These are phyloP conservation scores for Pichia paraexigua DNA, from an alignment of 805 yeast genomes.

Conservation along the genomic window DNA sequence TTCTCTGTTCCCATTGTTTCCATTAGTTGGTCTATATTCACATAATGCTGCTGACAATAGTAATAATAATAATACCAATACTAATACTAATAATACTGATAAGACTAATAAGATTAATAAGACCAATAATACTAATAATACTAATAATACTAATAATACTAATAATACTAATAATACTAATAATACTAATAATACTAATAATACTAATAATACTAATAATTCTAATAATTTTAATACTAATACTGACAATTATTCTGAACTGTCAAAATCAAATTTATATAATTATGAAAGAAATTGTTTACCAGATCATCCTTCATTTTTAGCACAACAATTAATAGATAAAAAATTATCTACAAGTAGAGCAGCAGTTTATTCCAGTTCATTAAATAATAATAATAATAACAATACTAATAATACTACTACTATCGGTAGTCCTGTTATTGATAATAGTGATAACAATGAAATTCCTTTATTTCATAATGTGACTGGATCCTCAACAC, in stretches of 20 bases:
- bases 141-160: background rate
- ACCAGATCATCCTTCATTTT: too few species aligned
- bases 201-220: too few species aligned
- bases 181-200: background rate
- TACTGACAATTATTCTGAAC: too few species aligned
- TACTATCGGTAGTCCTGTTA: too few species aligned
- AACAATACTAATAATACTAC: background rate
- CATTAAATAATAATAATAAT: too few species aligned
- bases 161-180: background rate
- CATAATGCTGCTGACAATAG: slow-evolving; percentile 10
- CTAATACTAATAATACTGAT: background rate
- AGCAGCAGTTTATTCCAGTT: too few species aligned
- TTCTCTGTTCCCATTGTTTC: slow-evolving; percentile 26
- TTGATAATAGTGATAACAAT: background rate
- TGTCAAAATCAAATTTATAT: too few species aligned
- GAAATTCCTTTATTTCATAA: slow-evolving; percentile 11
- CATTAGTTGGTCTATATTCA: slow-evolving; percentile 26
- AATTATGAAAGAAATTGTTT: too few species aligned
- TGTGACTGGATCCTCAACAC: slow-evolving; percentile 25
- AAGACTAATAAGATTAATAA: background rate
- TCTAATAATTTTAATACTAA: too few species aligned
- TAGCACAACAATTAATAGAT: too few species aligned
- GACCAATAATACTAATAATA: too few species aligned
- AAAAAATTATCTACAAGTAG: too few species aligned
- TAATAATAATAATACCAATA: background rate